These are phyloP conservation scores for Hypoxylon sp. DNA, from an alignment of 2,329 filamentous ascomycete species.

Conservation along the genomic window DNA sequence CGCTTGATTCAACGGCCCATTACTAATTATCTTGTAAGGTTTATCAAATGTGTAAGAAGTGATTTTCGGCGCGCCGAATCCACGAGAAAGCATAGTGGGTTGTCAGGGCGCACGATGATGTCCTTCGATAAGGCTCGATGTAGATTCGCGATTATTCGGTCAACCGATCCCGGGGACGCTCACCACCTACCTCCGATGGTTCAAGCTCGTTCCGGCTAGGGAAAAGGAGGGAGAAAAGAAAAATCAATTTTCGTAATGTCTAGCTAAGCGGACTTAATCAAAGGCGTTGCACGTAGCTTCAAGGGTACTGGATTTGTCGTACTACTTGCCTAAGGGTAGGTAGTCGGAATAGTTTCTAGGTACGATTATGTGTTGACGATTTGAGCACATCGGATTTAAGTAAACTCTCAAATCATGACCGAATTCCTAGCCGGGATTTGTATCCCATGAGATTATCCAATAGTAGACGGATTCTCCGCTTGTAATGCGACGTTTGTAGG, in stretches of 20 bases:
- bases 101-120: neutral
- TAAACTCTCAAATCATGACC: neutral
- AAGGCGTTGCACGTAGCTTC: neutral
- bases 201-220: neutral
- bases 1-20: slow-evolving; percentile 14
- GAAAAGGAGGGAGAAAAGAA: neutral
- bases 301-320: neutral
- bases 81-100: neutral
- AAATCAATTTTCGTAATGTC: neutral
- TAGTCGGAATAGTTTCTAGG: neutral
- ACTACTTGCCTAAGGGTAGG: neutral
- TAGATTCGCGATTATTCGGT: neutral
- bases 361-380: neutral
- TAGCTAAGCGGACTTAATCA: neutral
- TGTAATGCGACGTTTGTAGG: slow-evolving; percentile 16
- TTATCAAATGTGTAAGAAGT: neutral
- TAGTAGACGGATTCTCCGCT: neutral
- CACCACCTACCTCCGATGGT: neutral
- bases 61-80: slow-evolving; percentile 10
- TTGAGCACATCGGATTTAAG: slow-evolving; percentile 16
- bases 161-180: neutral
- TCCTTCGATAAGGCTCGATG: neutral
- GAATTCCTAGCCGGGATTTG: slow-evolving; percentile 23
- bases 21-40: slow-evolving; percentile 25
- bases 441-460: slow-evolving; percentile 1